These are phyloP conservation scores for Monosporascus sp. DNA, from an alignment of 2,329 filamentous ascomycete species.

Conservation along the genomic window DNA sequence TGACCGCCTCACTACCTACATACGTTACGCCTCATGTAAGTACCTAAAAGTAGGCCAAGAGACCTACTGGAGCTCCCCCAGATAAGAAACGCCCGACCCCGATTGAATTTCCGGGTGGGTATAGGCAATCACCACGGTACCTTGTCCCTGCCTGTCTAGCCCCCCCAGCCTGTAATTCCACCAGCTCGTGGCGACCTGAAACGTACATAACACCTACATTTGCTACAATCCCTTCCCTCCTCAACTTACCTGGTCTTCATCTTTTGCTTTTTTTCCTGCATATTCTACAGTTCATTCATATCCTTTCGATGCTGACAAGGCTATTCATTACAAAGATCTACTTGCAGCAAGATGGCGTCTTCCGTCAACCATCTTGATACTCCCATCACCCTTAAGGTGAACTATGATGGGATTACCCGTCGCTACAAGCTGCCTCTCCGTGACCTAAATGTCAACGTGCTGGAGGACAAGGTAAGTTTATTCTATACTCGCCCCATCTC, in stretches of 20 bases:
- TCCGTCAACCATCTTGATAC: conserved; percentile 51
- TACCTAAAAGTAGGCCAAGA: too few species aligned
- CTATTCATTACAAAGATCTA: background rate
- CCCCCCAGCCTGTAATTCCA: too few species aligned
- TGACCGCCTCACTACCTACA: too few species aligned
- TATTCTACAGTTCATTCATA: background rate
- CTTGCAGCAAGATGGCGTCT: conserved; percentile 29
- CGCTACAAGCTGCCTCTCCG: conserved; percentile 86
- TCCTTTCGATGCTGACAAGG: conserved; percentile 7
- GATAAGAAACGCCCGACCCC: too few species aligned
- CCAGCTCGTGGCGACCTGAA: too few species aligned
- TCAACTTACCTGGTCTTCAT: background rate
- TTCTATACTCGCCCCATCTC: background rate
- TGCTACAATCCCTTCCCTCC: background rate
- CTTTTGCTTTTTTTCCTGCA: background rate
- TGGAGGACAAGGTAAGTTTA: conserved; percentile 77
- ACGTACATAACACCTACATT: too few species aligned
- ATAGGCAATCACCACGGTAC: too few species aligned
- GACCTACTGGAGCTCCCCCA: too few species aligned
- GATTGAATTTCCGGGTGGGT: too few species aligned
- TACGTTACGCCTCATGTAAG: too few species aligned
- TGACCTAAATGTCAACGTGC: conserved; percentile 67
- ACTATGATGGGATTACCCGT: conserved; percentile 67
- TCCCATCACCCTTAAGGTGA: conserved; percentile 79
- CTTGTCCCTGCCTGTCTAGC: too few species aligned